Conservation (phyloP, 176 grass and related monocot genomes). For the Carex scoparia region DNA sequence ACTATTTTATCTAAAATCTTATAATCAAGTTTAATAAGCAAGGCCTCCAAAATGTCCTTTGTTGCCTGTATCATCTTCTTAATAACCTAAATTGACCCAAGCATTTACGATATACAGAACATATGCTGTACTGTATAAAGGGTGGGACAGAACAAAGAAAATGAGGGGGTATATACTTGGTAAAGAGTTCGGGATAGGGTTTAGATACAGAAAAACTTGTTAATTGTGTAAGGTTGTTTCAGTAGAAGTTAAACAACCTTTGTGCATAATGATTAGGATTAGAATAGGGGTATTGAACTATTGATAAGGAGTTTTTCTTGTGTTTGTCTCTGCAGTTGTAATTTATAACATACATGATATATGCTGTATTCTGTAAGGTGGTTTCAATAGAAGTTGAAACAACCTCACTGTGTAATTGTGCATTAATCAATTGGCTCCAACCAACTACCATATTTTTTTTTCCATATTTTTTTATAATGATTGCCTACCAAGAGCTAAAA, state of each 20-base stretch:
- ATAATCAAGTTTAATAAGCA: background rate
- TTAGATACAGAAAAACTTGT: background rate
- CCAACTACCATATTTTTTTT: background rate
- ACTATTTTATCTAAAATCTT: slow-evolving; percentile 1
- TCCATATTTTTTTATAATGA: background rate
- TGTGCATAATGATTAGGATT: too few species aligned
- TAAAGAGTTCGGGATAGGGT: background rate
- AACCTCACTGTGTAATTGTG: background rate
- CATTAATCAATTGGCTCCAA: background rate
- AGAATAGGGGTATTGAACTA: too few species aligned
- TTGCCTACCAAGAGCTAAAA: background rate
- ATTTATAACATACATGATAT: too few species aligned
- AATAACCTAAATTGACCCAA: background rate
- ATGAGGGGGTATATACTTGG: background rate
- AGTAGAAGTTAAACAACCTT: too few species aligned
- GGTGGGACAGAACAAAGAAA: background rate
- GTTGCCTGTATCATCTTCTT: background rate
- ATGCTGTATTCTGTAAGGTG: background rate
- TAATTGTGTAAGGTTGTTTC: background rate
- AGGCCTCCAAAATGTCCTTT: background rate
- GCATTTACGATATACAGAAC: background rate
- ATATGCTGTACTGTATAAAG: background rate
- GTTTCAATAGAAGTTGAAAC: background rate
- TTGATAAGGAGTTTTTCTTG: too few species aligned
- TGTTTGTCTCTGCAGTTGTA: too few species aligned